phyloP scores from a whole-genome alignment of 768 basidiomycete species.

The Hypholoma sublateritium region DNA sequence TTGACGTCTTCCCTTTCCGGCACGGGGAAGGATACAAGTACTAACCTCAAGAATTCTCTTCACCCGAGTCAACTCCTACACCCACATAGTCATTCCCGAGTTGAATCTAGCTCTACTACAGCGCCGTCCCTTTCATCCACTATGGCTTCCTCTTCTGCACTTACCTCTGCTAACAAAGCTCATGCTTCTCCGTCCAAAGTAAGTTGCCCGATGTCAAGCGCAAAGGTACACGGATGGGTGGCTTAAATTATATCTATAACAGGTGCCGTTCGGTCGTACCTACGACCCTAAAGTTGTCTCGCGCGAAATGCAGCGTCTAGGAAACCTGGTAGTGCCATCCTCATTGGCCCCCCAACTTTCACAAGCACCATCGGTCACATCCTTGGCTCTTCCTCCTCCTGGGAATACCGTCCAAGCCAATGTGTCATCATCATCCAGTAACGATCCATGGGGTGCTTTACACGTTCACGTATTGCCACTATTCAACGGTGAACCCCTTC shows the following conservation, averaged over 20 bases:
- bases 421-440: constrained; percentile 41
- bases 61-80: constrained; percentile 36
- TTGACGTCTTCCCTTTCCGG: constrained; percentile 38
- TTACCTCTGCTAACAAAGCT: constrained; percentile 32
- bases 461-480: constrained; percentile 88
- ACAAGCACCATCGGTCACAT: constrained; percentile 48
- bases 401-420: constrained; percentile 35
- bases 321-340: constrained; percentile 48
- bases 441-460: constrained; percentile 81
- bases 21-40: constrained; percentile 23
- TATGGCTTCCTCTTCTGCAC: constrained; percentile 36
- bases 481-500: constrained; percentile 88
- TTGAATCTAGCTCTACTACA: constrained; percentile 30
- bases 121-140: constrained; percentile 23
- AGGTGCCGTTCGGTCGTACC: constrained; percentile 65
- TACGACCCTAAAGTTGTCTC: constrained; percentile 81
- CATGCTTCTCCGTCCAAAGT: constrained; percentile 58
- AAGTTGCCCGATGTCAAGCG: background rate
- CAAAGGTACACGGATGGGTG: constrained; percentile 1
- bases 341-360: constrained; percentile 54
- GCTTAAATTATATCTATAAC: constrained; percentile 9
- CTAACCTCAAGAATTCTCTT: constrained; percentile 27
- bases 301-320: constrained; percentile 84
- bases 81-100: constrained; percentile 36
- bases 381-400: constrained; percentile 42